A percentile compares a stretch with the other conserved stretches of the same genome.
Conservation (phyloP, 2,329 filamentous ascomycete genomes). For the Xylariaceae sp. region DNA sequence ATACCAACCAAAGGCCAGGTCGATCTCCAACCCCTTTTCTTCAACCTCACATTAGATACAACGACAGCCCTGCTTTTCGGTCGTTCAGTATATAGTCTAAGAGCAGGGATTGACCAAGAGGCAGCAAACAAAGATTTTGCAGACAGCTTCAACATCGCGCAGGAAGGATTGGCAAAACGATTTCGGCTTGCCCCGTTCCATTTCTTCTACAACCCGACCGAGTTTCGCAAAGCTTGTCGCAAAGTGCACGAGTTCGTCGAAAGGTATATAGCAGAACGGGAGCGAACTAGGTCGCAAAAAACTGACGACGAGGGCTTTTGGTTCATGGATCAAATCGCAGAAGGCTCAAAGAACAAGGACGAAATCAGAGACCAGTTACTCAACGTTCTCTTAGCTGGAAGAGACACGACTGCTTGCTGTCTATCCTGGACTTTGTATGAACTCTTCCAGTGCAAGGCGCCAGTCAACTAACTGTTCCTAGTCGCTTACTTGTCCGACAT, state of each 20-base stretch:
- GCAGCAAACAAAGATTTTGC: conserved; percentile 27
- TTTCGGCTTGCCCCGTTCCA: conserved; percentile 26
- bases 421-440: conserved; percentile 24
- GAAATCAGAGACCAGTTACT: conserved; percentile 22
- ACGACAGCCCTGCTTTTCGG: conserved; percentile 24
- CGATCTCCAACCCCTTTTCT: conserved; percentile 23
- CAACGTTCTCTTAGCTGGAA: conserved; percentile 21
- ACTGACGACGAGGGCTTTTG: neutral
- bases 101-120: conserved; percentile 14
- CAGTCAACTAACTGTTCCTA: neutral
- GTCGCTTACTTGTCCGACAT: neutral
- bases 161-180: conserved; percentile 29
- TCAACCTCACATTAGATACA: conserved; percentile 21
- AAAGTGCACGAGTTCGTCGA: conserved; percentile 5
- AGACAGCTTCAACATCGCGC: conserved; percentile 34
- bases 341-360: conserved; percentile 2
- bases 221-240: conserved; percentile 25
- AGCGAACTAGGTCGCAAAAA: neutral
- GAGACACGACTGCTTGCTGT: conserved; percentile 23
- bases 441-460: neutral
- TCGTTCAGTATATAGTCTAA: conserved; percentile 21
- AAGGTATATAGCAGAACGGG: conserved; percentile 13
- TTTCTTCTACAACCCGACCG: conserved; percentile 22
- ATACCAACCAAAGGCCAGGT: conserved; percentile 25
- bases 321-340: conserved; percentile 5